Evolutionary conservation across 2,329 filamentous ascomycete species (phyloP).

Genomic region (Aspergillus melleus): DNA sequence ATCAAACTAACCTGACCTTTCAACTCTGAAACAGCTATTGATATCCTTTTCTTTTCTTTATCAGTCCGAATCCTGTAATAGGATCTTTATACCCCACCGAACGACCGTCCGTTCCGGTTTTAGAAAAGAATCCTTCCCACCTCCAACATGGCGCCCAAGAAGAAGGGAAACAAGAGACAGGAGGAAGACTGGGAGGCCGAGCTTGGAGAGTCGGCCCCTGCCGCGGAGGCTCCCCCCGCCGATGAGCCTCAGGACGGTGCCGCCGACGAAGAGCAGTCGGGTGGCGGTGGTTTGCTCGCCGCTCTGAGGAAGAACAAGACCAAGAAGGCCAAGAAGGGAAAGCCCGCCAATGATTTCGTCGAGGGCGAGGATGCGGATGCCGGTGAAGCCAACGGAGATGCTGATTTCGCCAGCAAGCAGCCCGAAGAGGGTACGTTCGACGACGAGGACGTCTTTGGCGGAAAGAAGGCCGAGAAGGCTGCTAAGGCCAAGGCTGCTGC

Average conservation of each 20-base stretch:
- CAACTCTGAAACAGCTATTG: background rate
- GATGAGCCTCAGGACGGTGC: conserved; percentile 42
- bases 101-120: background rate
- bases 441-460: conserved; percentile 85
- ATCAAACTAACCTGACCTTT: background rate
- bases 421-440: conserved; percentile 79
- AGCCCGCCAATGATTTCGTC: conserved; percentile 68
- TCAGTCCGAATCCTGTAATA: background rate
- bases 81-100: background rate
- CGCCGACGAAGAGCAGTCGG: conserved; percentile 55
- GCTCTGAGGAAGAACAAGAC: conserved; percentile 78
- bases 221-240: conserved; percentile 41
- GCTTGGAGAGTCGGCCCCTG: conserved; percentile 70
- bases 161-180: conserved; percentile 84
- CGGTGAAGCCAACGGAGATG: conserved; percentile 25
- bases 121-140: background rate
- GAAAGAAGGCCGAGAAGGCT: conserved; percentile 55
- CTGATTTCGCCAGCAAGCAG: conserved; percentile 63
- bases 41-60: background rate
- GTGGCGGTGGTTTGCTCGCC: conserved; percentile 70
- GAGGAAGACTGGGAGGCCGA: conserved; percentile 95
- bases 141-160: conserved; percentile 80
- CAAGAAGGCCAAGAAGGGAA: conserved; percentile 90
- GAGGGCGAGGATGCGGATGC: conserved; percentile 60
- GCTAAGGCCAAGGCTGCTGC: conserved; percentile 53